Evolutionary conservation across 371 early-diverging fungal species (phyloP).

Genomic region (Syncephalis plumigaleata): DNA sequence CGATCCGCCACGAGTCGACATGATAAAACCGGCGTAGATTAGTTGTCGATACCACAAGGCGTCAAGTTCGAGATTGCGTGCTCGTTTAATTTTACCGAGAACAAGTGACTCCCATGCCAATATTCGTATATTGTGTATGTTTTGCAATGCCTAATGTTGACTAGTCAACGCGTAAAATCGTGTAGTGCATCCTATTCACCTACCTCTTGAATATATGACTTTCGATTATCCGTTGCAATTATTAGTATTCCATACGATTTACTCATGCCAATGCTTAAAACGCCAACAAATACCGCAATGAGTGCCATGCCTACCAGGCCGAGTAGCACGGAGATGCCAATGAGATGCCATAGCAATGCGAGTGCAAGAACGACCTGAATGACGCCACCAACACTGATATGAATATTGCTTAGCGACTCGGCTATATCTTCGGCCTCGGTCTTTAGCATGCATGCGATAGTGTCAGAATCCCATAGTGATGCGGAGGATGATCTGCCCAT

Average conservation of each 20-base stretch:
- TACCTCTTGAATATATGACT: constrained; percentile 23
- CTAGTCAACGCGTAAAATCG: neutral
- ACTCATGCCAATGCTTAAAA: constrained; percentile 26
- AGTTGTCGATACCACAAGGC: constrained; percentile 18
- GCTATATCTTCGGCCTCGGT: too few relatives aligned
- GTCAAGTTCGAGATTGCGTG: constrained; percentile 26
- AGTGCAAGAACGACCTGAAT: constrained; percentile 25
- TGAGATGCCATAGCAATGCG: constrained; percentile 23
- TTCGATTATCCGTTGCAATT: constrained; percentile 22
- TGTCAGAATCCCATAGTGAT: too few relatives aligned
- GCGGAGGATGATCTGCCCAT: too few relatives aligned
- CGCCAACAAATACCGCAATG: constrained; percentile 27
- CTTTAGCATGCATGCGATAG: too few relatives aligned
- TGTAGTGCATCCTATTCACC: neutral
- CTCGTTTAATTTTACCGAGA: constrained; percentile 22
- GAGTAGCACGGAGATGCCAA: constrained; percentile 27
- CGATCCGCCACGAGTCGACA: constrained; percentile 24
- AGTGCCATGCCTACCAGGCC: constrained; percentile 22
- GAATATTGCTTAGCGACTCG: too few relatives aligned
- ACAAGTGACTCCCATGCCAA: constrained; percentile 46
- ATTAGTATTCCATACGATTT: constrained; percentile 4
- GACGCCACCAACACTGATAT: neutral
- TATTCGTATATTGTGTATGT: constrained; percentile 48
- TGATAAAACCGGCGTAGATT: constrained; percentile 20
- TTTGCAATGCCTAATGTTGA: constrained; percentile 33